These are phyloP conservation scores for Ophiostoma australiae DNA, from an alignment of 2,329 filamentous ascomycete genomes.

Conservation along the genomic window DNA sequence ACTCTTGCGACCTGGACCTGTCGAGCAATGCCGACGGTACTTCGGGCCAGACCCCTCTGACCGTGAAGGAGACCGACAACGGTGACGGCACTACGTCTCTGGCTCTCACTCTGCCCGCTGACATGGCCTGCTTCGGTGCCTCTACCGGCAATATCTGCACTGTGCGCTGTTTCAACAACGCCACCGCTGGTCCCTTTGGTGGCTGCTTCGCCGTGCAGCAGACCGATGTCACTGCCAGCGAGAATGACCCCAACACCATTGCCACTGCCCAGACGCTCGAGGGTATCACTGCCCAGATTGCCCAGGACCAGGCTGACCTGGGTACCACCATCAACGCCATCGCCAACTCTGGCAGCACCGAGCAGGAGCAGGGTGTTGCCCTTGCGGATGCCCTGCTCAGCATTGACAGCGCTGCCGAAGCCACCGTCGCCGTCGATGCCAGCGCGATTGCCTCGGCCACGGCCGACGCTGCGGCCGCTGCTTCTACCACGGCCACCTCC, in stretches of 20 bases:
- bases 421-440: conserved; percentile 2
- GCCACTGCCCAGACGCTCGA: conserved; percentile 43
- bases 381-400: neutral
- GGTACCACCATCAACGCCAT: conserved; percentile 12
- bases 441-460: neutral
- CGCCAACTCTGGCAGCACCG: neutral
- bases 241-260: conserved; percentile 40
- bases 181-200: conserved; percentile 40
- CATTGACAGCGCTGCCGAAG: conserved; percentile 4
- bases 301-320: conserved; percentile 45
- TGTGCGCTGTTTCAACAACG: conserved; percentile 55
- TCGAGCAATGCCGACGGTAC: conserved; percentile 43
- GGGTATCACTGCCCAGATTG: conserved; percentile 45
- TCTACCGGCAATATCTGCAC: conserved; percentile 57
- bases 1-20: conserved; percentile 49
- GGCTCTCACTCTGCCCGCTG: conserved; percentile 48
- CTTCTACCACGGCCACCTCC: neutral
- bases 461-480: neutral
- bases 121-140: conserved; percentile 47
- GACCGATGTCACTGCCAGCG: conserved; percentile 39
- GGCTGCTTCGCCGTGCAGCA: conserved; percentile 57
- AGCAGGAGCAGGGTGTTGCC: conserved; percentile 4
- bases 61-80: conserved; percentile 38
- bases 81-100: conserved; percentile 26
- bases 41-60: conserved; percentile 41